Conservation (phyloP, 2,329 filamentous ascomycete genomes). For the Penicillium sclerotiorum region DNA sequence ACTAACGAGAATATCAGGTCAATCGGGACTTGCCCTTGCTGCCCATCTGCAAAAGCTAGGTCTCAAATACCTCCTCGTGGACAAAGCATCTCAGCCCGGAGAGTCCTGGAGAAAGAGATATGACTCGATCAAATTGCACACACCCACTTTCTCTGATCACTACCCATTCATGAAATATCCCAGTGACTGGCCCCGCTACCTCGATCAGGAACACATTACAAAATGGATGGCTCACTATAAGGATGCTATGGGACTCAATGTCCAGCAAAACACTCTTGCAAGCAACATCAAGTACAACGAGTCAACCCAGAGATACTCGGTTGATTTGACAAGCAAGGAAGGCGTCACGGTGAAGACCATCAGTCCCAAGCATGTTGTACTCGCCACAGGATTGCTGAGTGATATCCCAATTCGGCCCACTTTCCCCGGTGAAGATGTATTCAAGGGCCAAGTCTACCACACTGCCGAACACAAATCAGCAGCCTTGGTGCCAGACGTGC, state of each 20-base stretch:
- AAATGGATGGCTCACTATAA: conserved; percentile 11
- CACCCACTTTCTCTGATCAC: conserved; percentile 3
- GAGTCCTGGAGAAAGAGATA: conserved; percentile 7
- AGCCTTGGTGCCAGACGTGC: background rate
- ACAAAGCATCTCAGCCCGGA: conserved; percentile 6
- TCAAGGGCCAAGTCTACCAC: conserved; percentile 8
- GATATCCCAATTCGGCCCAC: conserved; percentile 5
- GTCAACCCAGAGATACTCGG: background rate
- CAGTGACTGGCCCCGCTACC: conserved; percentile 4
- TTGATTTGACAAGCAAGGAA: conserved; percentile 3
- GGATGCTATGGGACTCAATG: conserved; percentile 5
- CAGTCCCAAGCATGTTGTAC: conserved; percentile 7
- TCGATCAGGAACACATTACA: conserved; percentile 8
- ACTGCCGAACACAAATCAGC: background rate
- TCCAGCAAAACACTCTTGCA: conserved; percentile 3
- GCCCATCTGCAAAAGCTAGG: conserved; percentile 6
- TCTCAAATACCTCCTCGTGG: conserved; percentile 9
- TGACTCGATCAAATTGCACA: conserved; percentile 5
- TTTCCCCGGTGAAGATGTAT: conserved; percentile 6
- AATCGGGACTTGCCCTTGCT: conserved; percentile 6
- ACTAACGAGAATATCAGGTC: background rate
- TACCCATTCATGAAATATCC: conserved; percentile 11
- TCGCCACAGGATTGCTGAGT: conserved; percentile 4
- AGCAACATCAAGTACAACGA: conserved; percentile 5
- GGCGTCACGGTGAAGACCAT: background rate